phyloP scores from a whole-genome alignment of 1,139 yeast species.

The Protomyces macrosporus region DNA sequence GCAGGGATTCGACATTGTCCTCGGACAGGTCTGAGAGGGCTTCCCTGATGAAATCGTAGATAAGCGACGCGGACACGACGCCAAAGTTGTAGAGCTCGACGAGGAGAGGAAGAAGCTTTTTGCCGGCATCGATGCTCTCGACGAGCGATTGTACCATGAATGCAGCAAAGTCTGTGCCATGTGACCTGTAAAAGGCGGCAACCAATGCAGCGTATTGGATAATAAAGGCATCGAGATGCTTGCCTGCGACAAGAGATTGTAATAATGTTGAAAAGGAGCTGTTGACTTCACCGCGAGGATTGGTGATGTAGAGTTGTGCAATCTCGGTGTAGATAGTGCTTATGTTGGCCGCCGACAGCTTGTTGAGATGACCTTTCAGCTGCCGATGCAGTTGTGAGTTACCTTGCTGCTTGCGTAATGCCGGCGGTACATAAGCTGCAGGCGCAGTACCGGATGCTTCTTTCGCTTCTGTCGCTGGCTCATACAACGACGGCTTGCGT shows the following conservation, averaged over 20 bases:
- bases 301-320: conserved; percentile 53
- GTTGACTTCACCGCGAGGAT: conserved; percentile 74
- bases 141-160: conserved; percentile 71
- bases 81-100: conserved; percentile 75
- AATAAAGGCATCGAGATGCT: conserved; percentile 72
- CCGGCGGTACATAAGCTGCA: conserved; percentile 74
- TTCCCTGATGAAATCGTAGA: conserved; percentile 66
- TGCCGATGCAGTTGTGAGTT: conserved; percentile 26
- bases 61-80: conserved; percentile 61
- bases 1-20: conserved; percentile 66
- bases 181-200: conserved; percentile 63
- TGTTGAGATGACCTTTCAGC: conserved; percentile 54
- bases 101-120: conserved; percentile 63
- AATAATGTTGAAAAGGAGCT: conserved; percentile 60
- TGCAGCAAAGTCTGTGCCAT: conserved; percentile 91
- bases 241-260: conserved; percentile 61
- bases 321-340: conserved; percentile 64
- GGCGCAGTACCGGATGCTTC: neutral
- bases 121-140: conserved; percentile 51
- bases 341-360: conserved; percentile 79
- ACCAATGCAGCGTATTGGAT: conserved; percentile 73
- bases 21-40: conserved; percentile 60
- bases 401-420: conserved; percentile 46
- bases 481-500: conserved; percentile 11
- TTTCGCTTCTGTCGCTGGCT: neutral